phyloP scores from a whole-genome alignment of 305 asterid genomes.

The Solanum aculeatissimum region DNA sequence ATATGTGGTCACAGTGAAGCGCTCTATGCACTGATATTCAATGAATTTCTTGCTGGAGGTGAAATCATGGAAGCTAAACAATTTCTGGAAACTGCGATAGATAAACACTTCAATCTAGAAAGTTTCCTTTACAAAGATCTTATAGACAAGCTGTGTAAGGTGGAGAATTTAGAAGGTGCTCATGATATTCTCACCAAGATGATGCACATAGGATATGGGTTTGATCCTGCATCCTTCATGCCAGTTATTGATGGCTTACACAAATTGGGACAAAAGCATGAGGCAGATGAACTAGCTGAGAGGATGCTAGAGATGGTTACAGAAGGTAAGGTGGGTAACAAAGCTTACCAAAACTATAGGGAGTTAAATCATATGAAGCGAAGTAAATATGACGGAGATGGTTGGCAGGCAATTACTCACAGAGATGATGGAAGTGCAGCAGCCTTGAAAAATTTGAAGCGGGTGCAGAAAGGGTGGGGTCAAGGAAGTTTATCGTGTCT shows the following conservation, averaged over 20 bases:
- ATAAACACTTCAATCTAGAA: constrained; percentile 37
- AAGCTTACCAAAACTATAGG: constrained; percentile 17
- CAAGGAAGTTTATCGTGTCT: constrained; percentile 30
- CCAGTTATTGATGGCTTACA: constrained; percentile 67
- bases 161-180: constrained; percentile 46
- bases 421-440: constrained; percentile 77
- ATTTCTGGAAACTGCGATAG: constrained; percentile 59
- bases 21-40: constrained; percentile 55
- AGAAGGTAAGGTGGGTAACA: constrained; percentile 26
- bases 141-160: constrained; percentile 36
- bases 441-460: constrained; percentile 75
- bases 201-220: constrained; percentile 48
- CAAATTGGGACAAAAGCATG: constrained; percentile 46
- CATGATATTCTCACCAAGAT: constrained; percentile 44
- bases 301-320: constrained; percentile 60
- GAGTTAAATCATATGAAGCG: constrained; percentile 19
- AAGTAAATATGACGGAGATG: constrained; percentile 25
- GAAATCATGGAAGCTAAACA: constrained; percentile 60
- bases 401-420: constrained; percentile 58
- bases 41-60: constrained; percentile 67
- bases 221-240: constrained; percentile 77
- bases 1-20: constrained; percentile 54
- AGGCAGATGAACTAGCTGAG: constrained; percentile 64
- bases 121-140: constrained; percentile 55
- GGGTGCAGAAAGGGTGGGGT: constrained; percentile 89